A percentile compares a stretch with the other conserved stretches of the same genome.
Conservation (phyloP, 2,329 filamentous ascomycete genomes). For the Podosphaera xanthii region DNA sequence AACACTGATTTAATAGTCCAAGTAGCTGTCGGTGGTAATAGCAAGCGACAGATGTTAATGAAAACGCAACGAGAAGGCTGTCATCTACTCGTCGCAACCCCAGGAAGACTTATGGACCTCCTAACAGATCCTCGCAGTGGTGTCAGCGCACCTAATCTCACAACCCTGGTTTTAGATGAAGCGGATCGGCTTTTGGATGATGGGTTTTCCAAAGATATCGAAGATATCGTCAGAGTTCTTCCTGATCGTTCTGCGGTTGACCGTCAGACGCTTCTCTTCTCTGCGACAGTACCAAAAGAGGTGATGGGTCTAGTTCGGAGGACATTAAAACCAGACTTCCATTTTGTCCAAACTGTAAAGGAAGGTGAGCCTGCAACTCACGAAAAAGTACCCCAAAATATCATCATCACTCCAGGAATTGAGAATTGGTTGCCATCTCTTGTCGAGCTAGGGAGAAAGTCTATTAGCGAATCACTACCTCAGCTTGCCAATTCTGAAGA, state of each 20-base stretch:
- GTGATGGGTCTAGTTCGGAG: constrained; percentile 53
- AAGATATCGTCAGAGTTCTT: constrained; percentile 35
- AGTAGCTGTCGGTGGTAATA: constrained; percentile 73
- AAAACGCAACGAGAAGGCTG: constrained; percentile 41
- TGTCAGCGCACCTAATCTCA: constrained; percentile 33
- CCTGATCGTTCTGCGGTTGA: constrained; percentile 39
- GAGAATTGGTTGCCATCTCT: constrained; percentile 60
- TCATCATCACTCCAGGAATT: constrained; percentile 41
- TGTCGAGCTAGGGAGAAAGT: constrained; percentile 24
- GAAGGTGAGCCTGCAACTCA: constrained; percentile 72
- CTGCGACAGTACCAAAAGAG: constrained; percentile 68
- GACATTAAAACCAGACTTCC: constrained; percentile 64
- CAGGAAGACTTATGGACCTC: constrained; percentile 65
- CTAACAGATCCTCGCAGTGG: constrained; percentile 31
- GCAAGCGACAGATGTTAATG: constrained; percentile 29
- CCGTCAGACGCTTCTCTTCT: constrained; percentile 85
- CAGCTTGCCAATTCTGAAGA: constrained; percentile 2
- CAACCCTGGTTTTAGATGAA: constrained; percentile 85
- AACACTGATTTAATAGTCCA: constrained; percentile 27
- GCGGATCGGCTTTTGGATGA: constrained; percentile 96
- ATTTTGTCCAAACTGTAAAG: constrained; percentile 70
- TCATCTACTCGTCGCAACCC: constrained; percentile 75
- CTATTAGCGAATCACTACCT: constrained; percentile 15
- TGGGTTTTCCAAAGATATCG: constrained; percentile 48
- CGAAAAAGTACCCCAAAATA: constrained; percentile 58